phyloP scores from a whole-genome alignment of 2,329 filamentous ascomycete species.

The Fusarium compactum region DNA sequence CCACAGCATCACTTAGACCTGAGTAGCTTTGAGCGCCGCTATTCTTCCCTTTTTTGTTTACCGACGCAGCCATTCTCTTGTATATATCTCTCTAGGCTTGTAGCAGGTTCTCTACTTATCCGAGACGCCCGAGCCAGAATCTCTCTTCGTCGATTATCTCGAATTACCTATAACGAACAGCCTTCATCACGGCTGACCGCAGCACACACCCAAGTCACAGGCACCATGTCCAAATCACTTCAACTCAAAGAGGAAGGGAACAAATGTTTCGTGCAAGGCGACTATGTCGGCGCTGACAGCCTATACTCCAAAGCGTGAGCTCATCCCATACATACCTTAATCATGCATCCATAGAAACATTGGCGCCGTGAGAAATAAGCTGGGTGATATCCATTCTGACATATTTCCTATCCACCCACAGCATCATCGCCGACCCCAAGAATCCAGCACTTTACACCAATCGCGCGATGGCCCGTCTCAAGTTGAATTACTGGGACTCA shows the following conservation, averaged over 20 bases:
- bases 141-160: not conserved
- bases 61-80: not conserved
- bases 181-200: conserved; percentile 1
- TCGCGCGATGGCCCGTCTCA: conserved; percentile 84
- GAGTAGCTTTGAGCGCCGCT: not conserved
- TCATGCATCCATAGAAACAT: not conserved
- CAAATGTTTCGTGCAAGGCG: conserved; percentile 71
- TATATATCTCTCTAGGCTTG: not conserved
- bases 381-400: conserved; percentile 19
- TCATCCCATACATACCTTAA: not conserved
- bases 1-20: not conserved
- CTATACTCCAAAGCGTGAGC: conserved; percentile 79
- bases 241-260: conserved; percentile 71
- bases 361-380: not conserved
- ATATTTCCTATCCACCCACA: conserved; percentile 50
- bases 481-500: conserved; percentile 77
- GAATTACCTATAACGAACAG: not conserved
- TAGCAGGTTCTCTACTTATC: not conserved
- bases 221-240: conserved; percentile 52
- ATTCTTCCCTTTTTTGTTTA: not conserved
- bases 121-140: not conserved
- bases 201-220: not conserved
- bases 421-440: conserved; percentile 80
- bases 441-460: conserved; percentile 90
- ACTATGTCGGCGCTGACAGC: conserved; percentile 74